Base-by-base conservation (phyloP, 306 rosid species). In the Prunus mume region DNA sequence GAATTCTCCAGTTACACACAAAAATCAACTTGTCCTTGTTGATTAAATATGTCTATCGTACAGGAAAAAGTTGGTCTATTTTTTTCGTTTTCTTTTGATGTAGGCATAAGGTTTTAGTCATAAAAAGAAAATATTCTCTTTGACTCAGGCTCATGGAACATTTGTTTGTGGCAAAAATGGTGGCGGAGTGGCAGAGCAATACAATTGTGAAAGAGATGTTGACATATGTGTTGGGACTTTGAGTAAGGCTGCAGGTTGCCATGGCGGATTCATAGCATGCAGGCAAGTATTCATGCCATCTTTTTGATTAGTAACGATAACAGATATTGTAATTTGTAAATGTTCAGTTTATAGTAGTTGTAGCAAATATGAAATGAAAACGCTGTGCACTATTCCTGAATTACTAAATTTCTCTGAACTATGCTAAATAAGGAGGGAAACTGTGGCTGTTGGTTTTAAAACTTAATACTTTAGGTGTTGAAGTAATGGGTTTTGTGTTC, bases 201-300 rank as follows among this genome's bases (percentile, higher is more conserved):
- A 88, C 76, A 77, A 92, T 64, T 95, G 97, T 83, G 97, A 95
- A 83, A 86, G 75, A 73, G 93, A 92, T 62, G 89, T 95, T 58
- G 98, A 95, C 81, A 87, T 92, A 66, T 92, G 96, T 79, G 81
- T 92, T 79, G 97, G 98, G 69, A 90, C 98, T 55, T 87, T 92
- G 69, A 95, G 98, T 80, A 95, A 92, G 82, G 98, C 97, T 83
- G 97, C 91, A 1, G 98, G 97, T 69, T 95, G 98, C 79, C 96
- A 88, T 83, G 98, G 98, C 49, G 98, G 98, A 80, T 95, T 95
- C 77, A 92, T 95, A 62, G 97, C 98, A 41, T 92, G 98, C 98
- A 95, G 98, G 98, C 86, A 85, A 73, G 74, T 49, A 6, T 77
- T 54, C 49, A 56, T 72, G 70, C 74, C 22, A 27, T 47, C 38